A percentile compares a stretch with the other conserved stretches of the same genome.
These are phyloP conservation scores for Phoenix dactylifera DNA, from an alignment of 176 grass and related monocot genomes.

Conservation along the genomic window DNA sequence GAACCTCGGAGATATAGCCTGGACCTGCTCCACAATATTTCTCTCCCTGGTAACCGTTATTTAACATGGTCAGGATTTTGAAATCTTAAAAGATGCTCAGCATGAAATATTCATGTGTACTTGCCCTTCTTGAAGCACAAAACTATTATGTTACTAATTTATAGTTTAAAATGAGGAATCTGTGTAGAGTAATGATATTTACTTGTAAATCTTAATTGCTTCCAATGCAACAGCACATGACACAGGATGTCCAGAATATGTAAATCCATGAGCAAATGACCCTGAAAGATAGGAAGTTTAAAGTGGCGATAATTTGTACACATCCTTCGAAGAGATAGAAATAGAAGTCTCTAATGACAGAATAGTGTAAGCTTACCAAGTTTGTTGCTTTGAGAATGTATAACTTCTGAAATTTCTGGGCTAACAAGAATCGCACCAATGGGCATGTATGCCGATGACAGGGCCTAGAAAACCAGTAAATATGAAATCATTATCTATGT, in stretches of 20 bases:
- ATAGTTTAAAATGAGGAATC: not conserved
- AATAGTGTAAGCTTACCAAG: constrained; percentile 45
- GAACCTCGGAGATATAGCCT: constrained; percentile 52
- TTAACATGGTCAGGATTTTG: constrained; percentile 6
- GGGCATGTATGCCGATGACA: constrained; percentile 89
- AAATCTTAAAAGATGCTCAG: not conserved
- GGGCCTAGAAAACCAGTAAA: constrained; percentile 43
- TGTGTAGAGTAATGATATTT: not conserved
- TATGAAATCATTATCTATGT: not conserved
- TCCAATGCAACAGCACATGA: constrained; percentile 85
- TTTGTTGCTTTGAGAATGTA: constrained; percentile 94
- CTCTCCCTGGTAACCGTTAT: constrained; percentile 47
- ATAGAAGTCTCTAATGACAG: too few species aligned
- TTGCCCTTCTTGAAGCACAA: too few species aligned
- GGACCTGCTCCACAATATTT: constrained; percentile 73
- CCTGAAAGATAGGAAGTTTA: constrained; percentile 25
- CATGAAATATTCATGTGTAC: too few species aligned
- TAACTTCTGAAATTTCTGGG: constrained; percentile 78
- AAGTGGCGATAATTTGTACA: too few species aligned
- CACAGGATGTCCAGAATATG: constrained; percentile 86
- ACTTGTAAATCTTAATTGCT: constrained; percentile 83
- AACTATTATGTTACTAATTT: not conserved
- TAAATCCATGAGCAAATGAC: constrained; percentile 96
- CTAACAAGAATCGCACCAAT: constrained; percentile 87
- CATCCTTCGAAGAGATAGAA: too few species aligned